Evolutionary conservation across 2,329 filamentous ascomycete species (phyloP).

Genomic region (Thermothelomyces thermophilus): DNA sequence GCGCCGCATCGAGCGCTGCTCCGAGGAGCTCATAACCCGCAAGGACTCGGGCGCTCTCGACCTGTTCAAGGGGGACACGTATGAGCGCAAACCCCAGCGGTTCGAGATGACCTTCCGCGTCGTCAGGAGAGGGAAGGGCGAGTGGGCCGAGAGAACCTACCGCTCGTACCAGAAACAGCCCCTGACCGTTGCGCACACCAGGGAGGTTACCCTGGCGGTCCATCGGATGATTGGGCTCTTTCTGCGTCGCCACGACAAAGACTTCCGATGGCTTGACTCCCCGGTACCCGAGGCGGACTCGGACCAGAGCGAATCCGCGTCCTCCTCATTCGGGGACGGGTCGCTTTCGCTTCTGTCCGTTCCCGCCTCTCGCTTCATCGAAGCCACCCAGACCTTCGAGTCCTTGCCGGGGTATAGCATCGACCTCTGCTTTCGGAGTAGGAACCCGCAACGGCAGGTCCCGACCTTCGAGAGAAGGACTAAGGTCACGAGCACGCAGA

Average conservation of each 20-base stretch:
- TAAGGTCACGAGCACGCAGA: slow-evolving; percentile 41
- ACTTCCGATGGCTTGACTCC: slow-evolving; percentile 42
- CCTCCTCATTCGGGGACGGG: slow-evolving; percentile 36
- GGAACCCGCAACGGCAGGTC: slow-evolving; percentile 30
- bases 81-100: slow-evolving; percentile 37
- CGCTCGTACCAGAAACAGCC: slow-evolving; percentile 45
- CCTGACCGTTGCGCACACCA: slow-evolving; percentile 38
- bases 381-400: slow-evolving; percentile 40
- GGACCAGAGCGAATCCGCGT: slow-evolving; percentile 34
- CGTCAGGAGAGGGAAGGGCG: slow-evolving; percentile 33
- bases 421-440: slow-evolving; percentile 39
- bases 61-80: slow-evolving; percentile 25
- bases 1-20: slow-evolving; percentile 45
- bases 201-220: slow-evolving; percentile 42
- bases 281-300: slow-evolving; percentile 35
- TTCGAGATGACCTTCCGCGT: slow-evolving; percentile 45
- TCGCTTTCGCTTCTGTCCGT: slow-evolving; percentile 42
- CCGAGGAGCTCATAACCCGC: slow-evolving; percentile 47
- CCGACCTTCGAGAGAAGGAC: slow-evolving; percentile 35
- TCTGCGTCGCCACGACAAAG: slow-evolving; percentile 43
- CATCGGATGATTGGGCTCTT: slow-evolving; percentile 47
- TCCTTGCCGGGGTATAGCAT: slow-evolving; percentile 45
- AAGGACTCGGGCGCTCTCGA: slow-evolving; percentile 43
- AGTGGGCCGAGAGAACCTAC: slow-evolving; percentile 40
- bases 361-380: slow-evolving; percentile 39